Percentiles rank a stretch among this genome's conserved stretches.
Conservation (phyloP, 2,329 filamentous ascomycete genomes). For the Diplodia seriata region DNA sequence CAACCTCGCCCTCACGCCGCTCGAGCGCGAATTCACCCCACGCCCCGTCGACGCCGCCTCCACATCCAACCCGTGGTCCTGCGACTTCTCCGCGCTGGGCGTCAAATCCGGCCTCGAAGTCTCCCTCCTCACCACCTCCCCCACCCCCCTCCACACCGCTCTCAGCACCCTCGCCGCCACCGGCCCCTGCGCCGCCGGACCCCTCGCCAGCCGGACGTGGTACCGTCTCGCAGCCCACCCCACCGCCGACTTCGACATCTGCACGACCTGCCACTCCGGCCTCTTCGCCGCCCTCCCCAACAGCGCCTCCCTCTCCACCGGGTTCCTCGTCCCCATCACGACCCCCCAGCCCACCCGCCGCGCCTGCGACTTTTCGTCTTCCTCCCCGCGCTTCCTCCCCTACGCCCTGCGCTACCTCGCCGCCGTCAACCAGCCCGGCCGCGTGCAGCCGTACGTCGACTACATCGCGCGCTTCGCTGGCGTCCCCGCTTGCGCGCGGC, state of each 20-base stretch:
- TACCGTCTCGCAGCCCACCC: conserved; percentile 59
- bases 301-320: conserved; percentile 61
- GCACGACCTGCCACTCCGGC: conserved; percentile 83
- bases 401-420: not conserved
- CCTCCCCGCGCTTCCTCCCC: not conserved
- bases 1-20: conserved; percentile 67
- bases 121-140: not conserved
- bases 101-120: conserved; percentile 64
- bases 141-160: not conserved
- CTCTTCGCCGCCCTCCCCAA: conserved; percentile 51
- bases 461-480: not conserved
- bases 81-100: conserved; percentile 58
- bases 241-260: conserved; percentile 62
- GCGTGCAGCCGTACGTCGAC: not conserved
- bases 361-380: conserved; percentile 1
- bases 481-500: not conserved
- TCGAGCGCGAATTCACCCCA: conserved; percentile 62
- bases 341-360: not conserved
- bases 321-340: not conserved
- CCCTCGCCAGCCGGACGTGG: conserved; percentile 70
- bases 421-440: not conserved
- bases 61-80: conserved; percentile 67
- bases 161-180: conserved; percentile 49
- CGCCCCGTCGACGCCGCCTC: conserved; percentile 61
- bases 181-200: conserved; percentile 56